Base-by-base conservation (phyloP, 148 eudicot species). In the Heliamphora exappendiculata region DNA sequence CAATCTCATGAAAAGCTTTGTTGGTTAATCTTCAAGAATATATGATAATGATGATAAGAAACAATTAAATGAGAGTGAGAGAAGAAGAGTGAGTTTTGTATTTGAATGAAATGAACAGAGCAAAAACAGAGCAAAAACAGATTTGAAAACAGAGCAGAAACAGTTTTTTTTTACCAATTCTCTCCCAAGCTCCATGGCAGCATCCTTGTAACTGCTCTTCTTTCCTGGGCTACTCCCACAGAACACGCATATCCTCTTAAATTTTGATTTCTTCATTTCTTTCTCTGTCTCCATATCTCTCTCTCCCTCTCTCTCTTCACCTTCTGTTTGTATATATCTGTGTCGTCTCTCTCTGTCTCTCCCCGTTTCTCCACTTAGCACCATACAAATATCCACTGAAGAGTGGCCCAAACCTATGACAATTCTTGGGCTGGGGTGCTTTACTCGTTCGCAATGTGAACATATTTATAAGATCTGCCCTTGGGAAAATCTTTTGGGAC, bases 141-240 rank as follows among this genome's bases (percentile, higher is more conserved):
- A 70, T 11, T 2, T 10, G 51, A 75, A 69, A 53, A 67, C 16
- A 75, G 50, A 51, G 28, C n/a, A 45, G 63, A 22, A 7, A 10
- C 8, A 33, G 55, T 17, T 24, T 29, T 12, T 6, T 16, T 19
- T 11, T 84, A 84, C 87, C 82, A 84, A 68, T 58, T 84, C 84
- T 45, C 75, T 72, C 29, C 87, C 87, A 41, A 84, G 80, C 64
- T 84, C 82, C 3, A 84, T 62, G 10, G 87, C 85, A 19, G 87
- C 87, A 41, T 81, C 84, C 69, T 75, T 84, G 74, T 84, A 84
- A 49, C 80, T 81, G 72, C 81, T 83, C 47, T 78, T 84, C 57
- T 84, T 84, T 19, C 87, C 87, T 28, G 85, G 81, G 45, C 87
- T 84, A 76, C 85, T 84, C 55, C 85, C 87, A 79, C 87, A 84